phyloP scores from a whole-genome alignment of 1,139 yeast species.

The Magnusiomyces tetraspermus region DNA sequence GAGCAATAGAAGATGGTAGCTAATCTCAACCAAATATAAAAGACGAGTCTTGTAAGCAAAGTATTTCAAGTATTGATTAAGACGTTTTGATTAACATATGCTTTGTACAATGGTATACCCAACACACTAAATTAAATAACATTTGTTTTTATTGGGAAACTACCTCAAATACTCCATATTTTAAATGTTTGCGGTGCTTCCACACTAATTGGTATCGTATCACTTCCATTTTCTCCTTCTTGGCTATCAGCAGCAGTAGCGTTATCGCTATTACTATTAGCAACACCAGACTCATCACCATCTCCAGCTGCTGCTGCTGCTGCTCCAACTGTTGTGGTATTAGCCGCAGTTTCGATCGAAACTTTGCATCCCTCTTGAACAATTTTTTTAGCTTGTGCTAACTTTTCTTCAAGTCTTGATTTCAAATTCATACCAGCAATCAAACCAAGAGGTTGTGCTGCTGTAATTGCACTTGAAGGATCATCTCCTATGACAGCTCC shows the following conservation, averaged over 20 bases:
- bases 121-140: too few relatives aligned
- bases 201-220: slow-evolving; percentile 59
- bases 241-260: neutral
- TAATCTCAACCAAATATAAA: too few relatives aligned
- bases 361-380: slow-evolving; percentile 19
- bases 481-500: too few relatives aligned
- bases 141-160: too few relatives aligned
- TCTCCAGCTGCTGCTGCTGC: slow-evolving; percentile 10
- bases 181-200: slow-evolving; percentile 74
- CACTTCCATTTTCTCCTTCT: neutral
- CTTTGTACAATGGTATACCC: too few relatives aligned
- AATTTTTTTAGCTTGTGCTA: slow-evolving; percentile 22
- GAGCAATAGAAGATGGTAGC: too few relatives aligned
- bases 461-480: too few relatives aligned
- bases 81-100: too few relatives aligned
- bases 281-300: slow-evolving; percentile 1
- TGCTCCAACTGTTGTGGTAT: slow-evolving; percentile 9
- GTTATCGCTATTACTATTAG: neutral
- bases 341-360: slow-evolving; percentile 13
- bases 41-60: too few relatives aligned
- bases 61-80: too few relatives aligned
- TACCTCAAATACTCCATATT: slow-evolving; percentile 58
- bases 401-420: neutral
- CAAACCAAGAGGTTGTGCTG: too few relatives aligned
- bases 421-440: neutral